phyloP scores from a whole-genome alignment of 352 stramenopile genomes.

The Thraustochytrium sp. region DNA sequence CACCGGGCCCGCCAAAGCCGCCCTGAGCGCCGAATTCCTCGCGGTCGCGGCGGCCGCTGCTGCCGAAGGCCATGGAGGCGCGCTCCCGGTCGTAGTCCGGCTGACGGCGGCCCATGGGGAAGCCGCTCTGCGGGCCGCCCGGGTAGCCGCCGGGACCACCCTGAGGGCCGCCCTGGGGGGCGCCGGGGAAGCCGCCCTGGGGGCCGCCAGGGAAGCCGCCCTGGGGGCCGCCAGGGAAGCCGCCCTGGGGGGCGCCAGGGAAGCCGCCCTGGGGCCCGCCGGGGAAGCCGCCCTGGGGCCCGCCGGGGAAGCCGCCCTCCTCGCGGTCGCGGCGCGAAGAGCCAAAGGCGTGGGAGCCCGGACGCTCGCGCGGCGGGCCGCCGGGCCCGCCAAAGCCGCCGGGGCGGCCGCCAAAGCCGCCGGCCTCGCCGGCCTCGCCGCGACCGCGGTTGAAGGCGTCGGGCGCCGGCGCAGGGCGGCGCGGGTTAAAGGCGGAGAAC shows the following conservation, averaged over 20 bases:
- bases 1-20: not conserved
- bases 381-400: not conserved
- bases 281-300: not conserved
- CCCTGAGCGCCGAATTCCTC: not conserved
- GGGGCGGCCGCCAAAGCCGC: not conserved
- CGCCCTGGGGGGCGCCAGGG: no score
- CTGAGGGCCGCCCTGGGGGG: not conserved
- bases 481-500: constrained; percentile 7
- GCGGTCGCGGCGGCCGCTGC: constrained; percentile 1
- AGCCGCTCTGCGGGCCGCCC: not conserved
- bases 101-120: not conserved
- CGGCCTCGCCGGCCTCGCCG: not conserved
- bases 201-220: no score
- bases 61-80: constrained; percentile 21
- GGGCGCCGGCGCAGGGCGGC: not conserved
- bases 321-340: not conserved
- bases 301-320: not conserved
- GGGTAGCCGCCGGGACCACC: not conserved
- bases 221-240: no score
- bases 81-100: constrained; percentile 9
- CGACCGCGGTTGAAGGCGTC: not conserved
- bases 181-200: no score
- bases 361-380: not conserved
- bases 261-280: not conserved
- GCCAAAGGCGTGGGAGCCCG: constrained; percentile 18